Evolutionary conservation across 2,329 filamentous ascomycete species (phyloP), one percentile per base, ranked within the genome.

Genomic region (Xylariaceae sp.): DNA sequence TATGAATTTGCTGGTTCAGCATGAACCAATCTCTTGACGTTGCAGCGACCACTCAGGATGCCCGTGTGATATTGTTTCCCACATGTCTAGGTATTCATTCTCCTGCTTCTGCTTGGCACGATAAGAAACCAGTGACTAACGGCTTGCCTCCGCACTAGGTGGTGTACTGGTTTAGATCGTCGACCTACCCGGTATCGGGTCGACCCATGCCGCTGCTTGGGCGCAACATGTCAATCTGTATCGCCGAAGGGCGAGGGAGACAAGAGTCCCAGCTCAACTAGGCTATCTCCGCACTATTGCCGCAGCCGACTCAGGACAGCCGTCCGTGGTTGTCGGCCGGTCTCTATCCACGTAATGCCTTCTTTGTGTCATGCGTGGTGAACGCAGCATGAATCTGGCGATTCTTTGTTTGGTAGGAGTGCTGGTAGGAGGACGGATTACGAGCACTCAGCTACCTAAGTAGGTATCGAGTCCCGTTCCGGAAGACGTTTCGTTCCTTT

Each of bases 281-380:
- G 42, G 23, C 44, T 55, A 60, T 58, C 13, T 48, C 61, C 61
- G 61, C 47, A 10, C 49, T 60, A 62, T 60, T 60, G 35, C 61
- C 61, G 58, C 49, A 8, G 5, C 55, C 61, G 55, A 53, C 50
- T 44, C 50, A 57, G 49, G 35, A 59, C 42, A 57, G 4, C 51
- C 55, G 47, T 39, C 39, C 10, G 51, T 39, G 42, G 42, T 44
- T 44, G 30, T 39, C 52, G 47, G 18, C 23, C 23, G 5, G 23
- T 30, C 23, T 30, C 23, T 30, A 30, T 30, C 23, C 23, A 30
- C 23, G 23, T 30, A 30, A 30, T 30, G 1, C 23, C 23, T 5
- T 30, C 23, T 30, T 30, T 30, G 23, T 30, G 23, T 30, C 23
- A 30, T 30, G 23, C 23, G 23, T 30, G 23, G 23, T 30, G 23